Percentiles rank a stretch among this genome's conserved stretches.
Conservation (phyloP, 371 early-diverging fungal genomes). For the Mortierella sp. region DNA sequence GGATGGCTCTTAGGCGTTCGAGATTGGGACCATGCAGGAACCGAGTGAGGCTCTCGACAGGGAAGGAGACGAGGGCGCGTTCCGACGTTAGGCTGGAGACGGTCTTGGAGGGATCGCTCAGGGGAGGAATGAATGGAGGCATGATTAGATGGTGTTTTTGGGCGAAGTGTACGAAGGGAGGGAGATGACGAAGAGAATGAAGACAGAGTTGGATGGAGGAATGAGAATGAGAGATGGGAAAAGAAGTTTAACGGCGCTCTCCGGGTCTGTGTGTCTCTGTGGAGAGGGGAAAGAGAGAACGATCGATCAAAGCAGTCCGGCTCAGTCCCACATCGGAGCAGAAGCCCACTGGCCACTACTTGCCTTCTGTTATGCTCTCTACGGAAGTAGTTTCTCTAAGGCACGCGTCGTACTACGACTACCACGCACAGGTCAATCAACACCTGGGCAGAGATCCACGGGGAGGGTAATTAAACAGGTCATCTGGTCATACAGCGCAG, state of each 20-base stretch:
- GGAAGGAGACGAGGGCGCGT: slow-evolving; percentile 48
- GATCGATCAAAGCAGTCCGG: too few species aligned
- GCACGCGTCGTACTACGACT: too few species aligned
- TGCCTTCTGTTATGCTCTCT: too few species aligned
- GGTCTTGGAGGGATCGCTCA: slow-evolving; percentile 38
- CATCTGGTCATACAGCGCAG: too few species aligned
- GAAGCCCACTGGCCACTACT: too few species aligned
- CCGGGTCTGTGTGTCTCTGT: neutral
- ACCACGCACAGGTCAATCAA: too few species aligned
- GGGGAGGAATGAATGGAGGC: slow-evolving; percentile 55
- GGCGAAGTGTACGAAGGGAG: slow-evolving; percentile 1
- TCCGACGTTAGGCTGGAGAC: slow-evolving; percentile 33
- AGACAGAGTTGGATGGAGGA: slow-evolving; percentile 1
- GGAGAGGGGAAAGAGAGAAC: neutral
- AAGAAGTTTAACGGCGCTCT: too few species aligned
- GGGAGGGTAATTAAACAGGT: too few species aligned
- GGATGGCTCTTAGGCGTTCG: slow-evolving; percentile 23
- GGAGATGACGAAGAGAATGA: neutral
- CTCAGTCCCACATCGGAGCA: too few species aligned
- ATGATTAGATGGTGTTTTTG: slow-evolving; percentile 2
- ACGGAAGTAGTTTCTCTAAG: too few species aligned
- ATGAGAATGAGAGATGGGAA: neutral
- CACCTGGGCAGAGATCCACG: too few species aligned
- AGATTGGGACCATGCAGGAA: slow-evolving; percentile 43
- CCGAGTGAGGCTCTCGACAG: slow-evolving; percentile 30